Percentiles rank a stretch among this genome's conserved stretches.
Conservation (phyloP, 2,329 filamentous ascomycete species). For the Huntiella moniliformis region DNA sequence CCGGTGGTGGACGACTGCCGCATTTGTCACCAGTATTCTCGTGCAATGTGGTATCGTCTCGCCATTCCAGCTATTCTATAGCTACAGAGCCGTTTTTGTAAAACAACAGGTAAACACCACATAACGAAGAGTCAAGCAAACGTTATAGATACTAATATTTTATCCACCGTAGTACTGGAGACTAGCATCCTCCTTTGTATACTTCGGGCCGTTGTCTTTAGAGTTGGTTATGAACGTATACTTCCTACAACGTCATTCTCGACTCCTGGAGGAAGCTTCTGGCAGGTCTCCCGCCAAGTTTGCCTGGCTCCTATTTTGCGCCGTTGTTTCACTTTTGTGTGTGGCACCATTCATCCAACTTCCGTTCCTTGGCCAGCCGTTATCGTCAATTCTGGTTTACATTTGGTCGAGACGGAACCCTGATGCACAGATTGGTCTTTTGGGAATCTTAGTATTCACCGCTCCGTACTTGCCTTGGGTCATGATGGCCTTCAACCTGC, state of each 20-base stretch:
- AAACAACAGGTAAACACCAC: slow-evolving; percentile 59
- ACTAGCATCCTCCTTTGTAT: slow-evolving; percentile 86
- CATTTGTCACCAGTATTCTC: slow-evolving; percentile 67
- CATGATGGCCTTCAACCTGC: slow-evolving; percentile 73
- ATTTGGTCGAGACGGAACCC: slow-evolving; percentile 96
- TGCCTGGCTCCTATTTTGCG: slow-evolving; percentile 82
- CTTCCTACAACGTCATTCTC: slow-evolving; percentile 91
- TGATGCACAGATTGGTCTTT: slow-evolving; percentile 70
- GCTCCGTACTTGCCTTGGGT: slow-evolving; percentile 95
- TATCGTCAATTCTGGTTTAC: slow-evolving; percentile 87
- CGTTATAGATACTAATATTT: not conserved
- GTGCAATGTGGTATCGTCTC: slow-evolving; percentile 88
- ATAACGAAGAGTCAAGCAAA: not conserved
- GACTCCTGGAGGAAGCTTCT: slow-evolving; percentile 87
- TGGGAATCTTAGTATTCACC: slow-evolving; percentile 77
- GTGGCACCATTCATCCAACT: slow-evolving; percentile 78
- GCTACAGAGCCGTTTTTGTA: slow-evolving; percentile 73
- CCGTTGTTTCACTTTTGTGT: slow-evolving; percentile 57
- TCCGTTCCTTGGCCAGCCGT: slow-evolving; percentile 81
- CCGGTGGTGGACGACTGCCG: slow-evolving; percentile 89
- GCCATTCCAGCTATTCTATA: slow-evolving; percentile 94
- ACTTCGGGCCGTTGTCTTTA: slow-evolving; percentile 85
- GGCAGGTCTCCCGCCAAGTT: slow-evolving; percentile 82
- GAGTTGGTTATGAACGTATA: slow-evolving; percentile 96
- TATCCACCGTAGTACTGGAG: slow-evolving; percentile 61